Evolutionary conservation across 768 basidiomycete genomes (phyloP), one percentile per base, ranked within the genome.

Genomic region (Lactarius akahatsu): DNA sequence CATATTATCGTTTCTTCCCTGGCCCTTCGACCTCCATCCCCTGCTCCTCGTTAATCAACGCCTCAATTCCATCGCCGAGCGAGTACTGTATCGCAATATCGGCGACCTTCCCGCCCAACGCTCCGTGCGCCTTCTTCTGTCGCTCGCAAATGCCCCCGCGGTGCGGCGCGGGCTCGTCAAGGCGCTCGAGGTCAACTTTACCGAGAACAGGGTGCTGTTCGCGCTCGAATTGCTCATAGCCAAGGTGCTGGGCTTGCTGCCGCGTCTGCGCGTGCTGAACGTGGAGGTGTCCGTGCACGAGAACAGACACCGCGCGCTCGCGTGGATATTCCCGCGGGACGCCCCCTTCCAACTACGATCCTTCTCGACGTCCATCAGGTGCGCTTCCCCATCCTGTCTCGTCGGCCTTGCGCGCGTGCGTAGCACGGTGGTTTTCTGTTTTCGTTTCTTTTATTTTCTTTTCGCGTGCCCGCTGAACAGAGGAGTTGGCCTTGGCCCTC

Each of bases 291-390:
- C 56, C 6, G 15, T 41, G 34, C 45, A 62, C 18, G 65, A 61
- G 41, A 57, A 62, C 45, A 61, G 60, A 50, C 36, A 66, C 11
- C 65, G 55, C 38, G 71, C 84, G 71, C 18, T 69, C 4, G 64
- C 50, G 5, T 86, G 85, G 84, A 75, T 87, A 36, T 80, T 87
- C 20, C 69, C 55, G 71, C 76, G 7, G 76, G 74, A 8, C 79
- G 80, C 71, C 65, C 77, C 11, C 20, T 83, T 85, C 69, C 74
- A 74, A 6, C 78, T 89, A 36, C 69, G 72, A n/a, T 71, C 76
- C 0, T 80, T 88, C 70, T 78, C 82, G 11, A 87, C 85, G 0
- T 85, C 86, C 20, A 80, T 86, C 74, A 80, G 81, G n/a, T 86
- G 81, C 28, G 57, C 34, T 3, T 52, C 13, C 13, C 50, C 23